Percentiles rank a stretch among this genome's conserved stretches.
Evolutionary conservation across 164 flowering plant species (phyloP).

Genomic region (Umbellularia californica): DNA sequence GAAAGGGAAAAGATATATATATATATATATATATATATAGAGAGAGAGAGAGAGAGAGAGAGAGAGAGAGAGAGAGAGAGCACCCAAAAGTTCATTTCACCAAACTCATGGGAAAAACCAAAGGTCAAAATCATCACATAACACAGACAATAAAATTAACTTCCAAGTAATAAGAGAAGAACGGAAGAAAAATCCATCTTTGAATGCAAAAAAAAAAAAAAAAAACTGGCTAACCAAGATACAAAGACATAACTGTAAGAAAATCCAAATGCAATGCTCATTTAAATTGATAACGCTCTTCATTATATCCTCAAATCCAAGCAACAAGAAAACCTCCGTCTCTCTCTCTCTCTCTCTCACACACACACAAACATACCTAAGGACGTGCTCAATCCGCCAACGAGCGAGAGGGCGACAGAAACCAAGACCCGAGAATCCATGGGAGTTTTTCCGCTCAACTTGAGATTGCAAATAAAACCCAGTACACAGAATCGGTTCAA

Average conservation of each 20-base stretch:
- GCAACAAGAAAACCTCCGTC: not conserved
- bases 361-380: conserved; percentile 34
- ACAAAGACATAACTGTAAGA: not conserved
- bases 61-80: no score
- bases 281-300: not conserved
- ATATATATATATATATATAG: no score
- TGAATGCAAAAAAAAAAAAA: no score
- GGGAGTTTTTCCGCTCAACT: conserved; percentile 7
- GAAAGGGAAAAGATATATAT: no score
- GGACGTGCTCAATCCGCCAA: conserved; percentile 89
- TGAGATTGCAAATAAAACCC: not conserved
- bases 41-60: no score
- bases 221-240: no score
- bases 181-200: no score
- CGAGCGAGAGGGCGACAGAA: conserved; percentile 73
- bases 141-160: no score
- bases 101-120: no score
- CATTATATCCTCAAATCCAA: not conserved
- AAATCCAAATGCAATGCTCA: conserved; percentile 2
- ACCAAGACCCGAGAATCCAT: conserved; percentile 88
- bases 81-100: no score
- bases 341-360: not conserved
- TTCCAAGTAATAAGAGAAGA: no score
- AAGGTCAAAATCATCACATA: no score
- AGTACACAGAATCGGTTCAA: not conserved